These are phyloP conservation scores for Cylindrotheca closterium DNA, from an alignment of 108 stramenopile genomes.

Conservation along the genomic window DNA sequence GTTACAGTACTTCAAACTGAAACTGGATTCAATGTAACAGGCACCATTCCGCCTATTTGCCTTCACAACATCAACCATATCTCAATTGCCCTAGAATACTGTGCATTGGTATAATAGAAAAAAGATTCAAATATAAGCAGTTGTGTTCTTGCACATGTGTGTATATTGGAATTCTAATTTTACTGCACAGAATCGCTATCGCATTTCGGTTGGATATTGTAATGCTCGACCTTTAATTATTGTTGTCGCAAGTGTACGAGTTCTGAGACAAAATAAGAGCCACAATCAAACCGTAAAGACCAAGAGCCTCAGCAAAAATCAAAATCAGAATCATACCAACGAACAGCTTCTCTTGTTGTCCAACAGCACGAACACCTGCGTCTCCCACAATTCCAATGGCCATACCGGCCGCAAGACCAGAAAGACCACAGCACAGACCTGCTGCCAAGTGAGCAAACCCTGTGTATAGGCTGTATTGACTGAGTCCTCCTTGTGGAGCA, in stretches of 20 bases:
- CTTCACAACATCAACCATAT: not conserved
- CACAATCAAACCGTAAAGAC: constrained; percentile 85
- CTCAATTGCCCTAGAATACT: not conserved
- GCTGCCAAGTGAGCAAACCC: constrained; percentile 98
- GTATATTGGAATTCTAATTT: too few species aligned
- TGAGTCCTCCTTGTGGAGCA: constrained; percentile 69
- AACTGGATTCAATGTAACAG: too few species aligned
- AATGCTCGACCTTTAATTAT: constrained; percentile 39
- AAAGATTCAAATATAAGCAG: not conserved
- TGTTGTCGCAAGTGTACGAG: constrained; percentile 80
- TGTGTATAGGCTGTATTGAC: constrained; percentile 89
- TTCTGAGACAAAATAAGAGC: constrained; percentile 94
- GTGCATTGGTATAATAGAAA: not conserved
- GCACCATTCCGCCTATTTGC: not conserved
- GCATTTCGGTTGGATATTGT: not conserved
- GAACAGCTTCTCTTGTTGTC: constrained; percentile 98
- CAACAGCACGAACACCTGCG: constrained; percentile 96
- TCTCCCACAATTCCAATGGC: constrained; percentile 99
- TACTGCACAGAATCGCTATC: too few species aligned
- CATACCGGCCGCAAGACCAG: constrained; percentile 97
- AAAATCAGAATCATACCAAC: constrained; percentile 99
- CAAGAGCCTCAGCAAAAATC: constrained; percentile 99
- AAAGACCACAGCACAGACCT: constrained; percentile 97
- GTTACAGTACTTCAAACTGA: too few species aligned
- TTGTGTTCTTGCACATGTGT: not conserved